A percentile compares a stretch with the other conserved stretches of the same genome.
These are phyloP conservation scores for Mortierella sp. DNA, from an alignment of 371 early-diverging fungal genomes.

Conservation along the genomic window DNA sequence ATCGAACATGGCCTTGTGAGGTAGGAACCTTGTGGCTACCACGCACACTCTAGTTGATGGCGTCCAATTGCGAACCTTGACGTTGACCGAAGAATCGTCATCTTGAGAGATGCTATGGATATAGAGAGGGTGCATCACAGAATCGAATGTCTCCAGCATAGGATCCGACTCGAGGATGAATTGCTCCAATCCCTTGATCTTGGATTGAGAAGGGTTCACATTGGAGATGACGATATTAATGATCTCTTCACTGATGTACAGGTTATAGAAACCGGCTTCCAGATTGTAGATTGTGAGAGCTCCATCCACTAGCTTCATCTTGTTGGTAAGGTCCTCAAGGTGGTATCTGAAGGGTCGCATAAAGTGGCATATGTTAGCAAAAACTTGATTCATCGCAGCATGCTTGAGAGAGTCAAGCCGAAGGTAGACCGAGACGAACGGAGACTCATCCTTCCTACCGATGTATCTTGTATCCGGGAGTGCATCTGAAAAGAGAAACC, in stretches of 20 bases:
- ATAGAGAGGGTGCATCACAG: conserved; percentile 24
- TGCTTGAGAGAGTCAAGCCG: too few species aligned
- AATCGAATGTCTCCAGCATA: conserved; percentile 30
- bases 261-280: conserved; percentile 29
- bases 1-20: conserved; percentile 8
- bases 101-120: neutral
- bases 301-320: conserved; percentile 14
- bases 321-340: conserved; percentile 26
- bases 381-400: neutral
- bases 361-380: neutral
- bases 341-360: conserved; percentile 1
- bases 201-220: neutral
- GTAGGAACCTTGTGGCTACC: conserved; percentile 34
- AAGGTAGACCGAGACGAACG: too few species aligned
- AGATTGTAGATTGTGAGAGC: conserved; percentile 22
- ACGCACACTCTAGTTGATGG: conserved; percentile 28
- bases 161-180: conserved; percentile 23
- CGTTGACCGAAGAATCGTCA: conserved; percentile 9
- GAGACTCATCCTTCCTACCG: conserved; percentile 28
- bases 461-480: conserved; percentile 23
- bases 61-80: conserved; percentile 37
- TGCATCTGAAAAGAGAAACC: conserved; percentile 27
- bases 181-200: conserved; percentile 14
- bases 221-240: conserved; percentile 20
- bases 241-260: conserved; percentile 6